Evolutionary conservation across 148 eudicot species (phyloP), one percentile per base, ranked within the genome.

Genomic region (Diospyros kaki): DNA sequence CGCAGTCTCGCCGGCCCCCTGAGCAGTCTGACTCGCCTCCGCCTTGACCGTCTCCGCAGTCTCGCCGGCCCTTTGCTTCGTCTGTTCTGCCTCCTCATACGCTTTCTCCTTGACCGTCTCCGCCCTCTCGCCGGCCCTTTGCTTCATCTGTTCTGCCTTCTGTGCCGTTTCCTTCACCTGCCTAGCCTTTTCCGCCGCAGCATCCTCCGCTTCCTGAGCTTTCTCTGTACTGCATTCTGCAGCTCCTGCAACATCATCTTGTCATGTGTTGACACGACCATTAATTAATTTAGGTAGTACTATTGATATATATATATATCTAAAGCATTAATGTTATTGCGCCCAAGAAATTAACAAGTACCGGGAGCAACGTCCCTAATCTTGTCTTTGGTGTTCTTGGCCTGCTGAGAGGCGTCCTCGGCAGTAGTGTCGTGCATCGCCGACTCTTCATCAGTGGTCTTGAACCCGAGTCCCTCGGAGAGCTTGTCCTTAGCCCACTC

Each of bases 131-230:
- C 38, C 13, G 8, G 82, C 51, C 52, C 50, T 50, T 2, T 77
- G 45, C 39, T 73, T 69, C 1, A 77, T 67, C 6, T 56, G 40
- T 7, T 51, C 78, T 4, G 67, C 61, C 5, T 53, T 58, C 0
- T 12, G 68, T 1, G 82, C 71, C 39, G 15, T 79, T 5, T 80
- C 80, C 50, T 80, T 76, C 0, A 73, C 64, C 5, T 50, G 48
- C 1, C 38, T n/a, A 0, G 75, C 43, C 40, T 70, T 71, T 7
- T 77, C 42, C 52, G 53, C 69, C 9, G 65, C 78, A 4, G 14
- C 6, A 2, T 75, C 58, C 55, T 68, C 50, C 71, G 50, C 43
- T 51, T 68, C 71, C 42, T 48, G 12, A 9, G 71, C 56, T 50
- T 68, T 68, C 6, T 67, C 70, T 6, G 70, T 18, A 12, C 6